Conservation (phyloP, 1,139 yeast species). For the Protomyces pachydermus region DNA sequence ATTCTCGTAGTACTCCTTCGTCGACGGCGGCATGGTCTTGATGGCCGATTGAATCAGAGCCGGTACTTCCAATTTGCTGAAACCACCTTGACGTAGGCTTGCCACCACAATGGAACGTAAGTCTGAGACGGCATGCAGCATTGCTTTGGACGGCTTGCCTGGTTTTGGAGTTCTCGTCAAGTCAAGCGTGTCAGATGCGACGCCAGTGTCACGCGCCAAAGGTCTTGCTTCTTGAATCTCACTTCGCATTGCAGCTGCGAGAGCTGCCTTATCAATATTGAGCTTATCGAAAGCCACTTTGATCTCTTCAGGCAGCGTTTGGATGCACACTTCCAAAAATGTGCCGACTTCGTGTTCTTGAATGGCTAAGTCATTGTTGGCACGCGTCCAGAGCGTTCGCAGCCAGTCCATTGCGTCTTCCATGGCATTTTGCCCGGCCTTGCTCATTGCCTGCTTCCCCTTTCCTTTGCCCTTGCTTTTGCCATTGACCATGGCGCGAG, state of each 20-base stretch:
- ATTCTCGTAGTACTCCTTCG: background rate
- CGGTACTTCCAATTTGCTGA: background rate
- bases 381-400: constrained; percentile 1
- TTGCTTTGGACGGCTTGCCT: background rate
- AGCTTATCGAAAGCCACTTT: background rate
- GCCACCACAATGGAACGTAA: background rate
- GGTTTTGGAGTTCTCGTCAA: background rate
- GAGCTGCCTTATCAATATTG: background rate
- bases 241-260: background rate
- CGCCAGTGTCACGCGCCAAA: background rate
- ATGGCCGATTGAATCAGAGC: background rate
- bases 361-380: background rate
- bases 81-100: background rate
- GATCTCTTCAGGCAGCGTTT: background rate
- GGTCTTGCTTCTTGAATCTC: background rate
- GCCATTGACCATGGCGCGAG: background rate
- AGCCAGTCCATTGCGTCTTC: background rate
- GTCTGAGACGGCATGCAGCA: background rate
- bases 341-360: background rate
- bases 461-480: background rate
- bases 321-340: background rate
- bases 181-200: background rate
- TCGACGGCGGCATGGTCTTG: background rate
- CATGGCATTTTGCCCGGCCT: background rate
- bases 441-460: background rate